phyloP scores from a whole-genome alignment of 2,329 filamentous ascomycete genomes.

The Aspergillus alliaceus region DNA sequence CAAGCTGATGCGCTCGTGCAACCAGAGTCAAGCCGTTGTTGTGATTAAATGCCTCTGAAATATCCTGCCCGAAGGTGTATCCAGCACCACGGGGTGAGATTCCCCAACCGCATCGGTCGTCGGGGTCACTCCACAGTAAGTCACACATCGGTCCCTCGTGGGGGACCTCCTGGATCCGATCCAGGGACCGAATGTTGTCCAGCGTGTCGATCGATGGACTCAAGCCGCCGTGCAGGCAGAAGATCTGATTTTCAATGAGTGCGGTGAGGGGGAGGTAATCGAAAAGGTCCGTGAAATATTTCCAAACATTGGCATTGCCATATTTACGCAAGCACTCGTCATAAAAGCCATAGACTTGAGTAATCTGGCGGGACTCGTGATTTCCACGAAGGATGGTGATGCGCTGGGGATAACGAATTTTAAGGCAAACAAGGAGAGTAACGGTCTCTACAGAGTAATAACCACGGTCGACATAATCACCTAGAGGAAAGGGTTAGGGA shows the following conservation, averaged over 20 bases:
- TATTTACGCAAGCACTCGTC: conserved; percentile 99
- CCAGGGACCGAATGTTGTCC: conserved; percentile 91
- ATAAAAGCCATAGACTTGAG: conserved; percentile 98
- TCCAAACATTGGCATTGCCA: conserved; percentile 98
- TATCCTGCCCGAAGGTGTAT: conserved; percentile 95
- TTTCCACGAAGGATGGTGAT: conserved; percentile 99
- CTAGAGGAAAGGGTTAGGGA: conserved; percentile 46
- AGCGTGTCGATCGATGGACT: conserved; percentile 95
- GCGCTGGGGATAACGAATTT: conserved; percentile 95
- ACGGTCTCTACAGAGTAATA: conserved; percentile 99
- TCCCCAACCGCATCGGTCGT: conserved; percentile 94
- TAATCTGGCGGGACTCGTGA: conserved; percentile 98
- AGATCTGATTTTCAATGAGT: conserved; percentile 98
- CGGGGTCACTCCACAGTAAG: conserved; percentile 94
- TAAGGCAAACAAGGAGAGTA: conserved; percentile 90
- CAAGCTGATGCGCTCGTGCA: conserved; percentile 93
- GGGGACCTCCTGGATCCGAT: conserved; percentile 96
- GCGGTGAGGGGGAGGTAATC: conserved; percentile 97
- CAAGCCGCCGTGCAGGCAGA: conserved; percentile 95
- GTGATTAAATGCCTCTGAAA: conserved; percentile 98
- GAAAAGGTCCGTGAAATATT: conserved; percentile 98
- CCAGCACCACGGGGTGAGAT: conserved; percentile 92
- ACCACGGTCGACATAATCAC: conserved; percentile 97
- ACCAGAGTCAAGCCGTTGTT: conserved; percentile 97
- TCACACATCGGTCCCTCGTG: conserved; percentile 99